phyloP scores from a whole-genome alignment of 2,329 filamentous ascomycete species.

The Teratosphaeria viscida region DNA sequence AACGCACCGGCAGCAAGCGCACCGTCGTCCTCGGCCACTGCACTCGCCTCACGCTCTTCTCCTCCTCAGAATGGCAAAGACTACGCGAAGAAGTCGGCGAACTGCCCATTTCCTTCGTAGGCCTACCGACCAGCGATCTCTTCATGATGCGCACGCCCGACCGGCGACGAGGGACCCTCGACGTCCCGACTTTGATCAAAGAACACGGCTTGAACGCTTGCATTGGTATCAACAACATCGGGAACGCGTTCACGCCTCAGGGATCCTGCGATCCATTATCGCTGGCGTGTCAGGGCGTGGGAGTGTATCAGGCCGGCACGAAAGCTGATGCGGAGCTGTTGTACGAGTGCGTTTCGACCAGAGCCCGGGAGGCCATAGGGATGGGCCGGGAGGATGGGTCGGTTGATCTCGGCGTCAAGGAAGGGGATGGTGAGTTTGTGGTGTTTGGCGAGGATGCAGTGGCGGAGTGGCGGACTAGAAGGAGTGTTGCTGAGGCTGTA shows the following conservation, averaged over 20 bases:
- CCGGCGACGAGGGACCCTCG: constrained; percentile 47
- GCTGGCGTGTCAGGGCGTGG: constrained; percentile 53
- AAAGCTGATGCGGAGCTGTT: constrained; percentile 48
- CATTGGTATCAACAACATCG: constrained; percentile 60
- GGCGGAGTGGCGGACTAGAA: constrained; percentile 31
- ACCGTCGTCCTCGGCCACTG: constrained; percentile 58
- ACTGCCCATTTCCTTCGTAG: constrained; percentile 56
- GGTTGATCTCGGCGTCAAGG: constrained; percentile 17
- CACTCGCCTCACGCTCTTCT: constrained; percentile 52
- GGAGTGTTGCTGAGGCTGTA: constrained; percentile 33
- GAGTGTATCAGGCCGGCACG: constrained; percentile 58
- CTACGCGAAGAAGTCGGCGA: constrained; percentile 40
- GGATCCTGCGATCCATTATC: constrained; percentile 56
- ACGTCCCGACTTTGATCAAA: constrained; percentile 50
- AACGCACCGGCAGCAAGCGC: constrained; percentile 27
- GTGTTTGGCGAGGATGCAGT: constrained; percentile 29
- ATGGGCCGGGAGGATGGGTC: constrained; percentile 31
- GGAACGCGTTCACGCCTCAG: constrained; percentile 64
- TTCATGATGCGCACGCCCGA: constrained; percentile 54
- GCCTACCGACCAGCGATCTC: constrained; percentile 59
- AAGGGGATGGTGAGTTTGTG: constrained; percentile 32
- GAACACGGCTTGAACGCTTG: constrained; percentile 48
- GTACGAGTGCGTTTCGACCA: constrained; percentile 37
- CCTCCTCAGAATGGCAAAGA: constrained; percentile 37
- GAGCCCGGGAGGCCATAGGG: constrained; percentile 24